phyloP scores from a whole-genome alignment of 2,329 filamentous ascomycete genomes.

The Trichophyton schoenleinii region DNA sequence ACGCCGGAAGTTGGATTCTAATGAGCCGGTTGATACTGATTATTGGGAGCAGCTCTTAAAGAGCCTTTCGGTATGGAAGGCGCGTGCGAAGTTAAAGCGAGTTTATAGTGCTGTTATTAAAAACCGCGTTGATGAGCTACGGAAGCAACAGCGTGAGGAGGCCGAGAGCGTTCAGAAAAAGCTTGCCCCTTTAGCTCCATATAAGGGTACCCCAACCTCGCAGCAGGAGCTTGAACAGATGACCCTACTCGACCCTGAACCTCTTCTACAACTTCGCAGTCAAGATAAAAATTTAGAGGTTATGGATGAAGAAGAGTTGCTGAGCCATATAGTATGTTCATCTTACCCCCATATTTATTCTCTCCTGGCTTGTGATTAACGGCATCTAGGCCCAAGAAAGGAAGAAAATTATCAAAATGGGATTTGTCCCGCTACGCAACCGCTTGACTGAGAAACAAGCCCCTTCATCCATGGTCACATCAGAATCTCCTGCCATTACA shows the following conservation, averaged over 20 bases:
- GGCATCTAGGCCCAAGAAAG: constrained; percentile 40
- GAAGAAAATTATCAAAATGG: constrained; percentile 49
- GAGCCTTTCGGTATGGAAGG: constrained; percentile 80
- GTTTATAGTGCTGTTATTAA: constrained; percentile 66
- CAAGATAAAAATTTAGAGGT: constrained; percentile 52
- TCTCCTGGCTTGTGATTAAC: background rate
- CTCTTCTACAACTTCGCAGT: constrained; percentile 49
- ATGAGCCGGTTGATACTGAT: constrained; percentile 88
- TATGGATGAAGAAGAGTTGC: constrained; percentile 46
- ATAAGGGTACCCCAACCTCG: background rate
- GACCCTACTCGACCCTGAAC: constrained; percentile 49
- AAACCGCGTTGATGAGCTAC: constrained; percentile 53
- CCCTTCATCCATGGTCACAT: constrained; percentile 22
- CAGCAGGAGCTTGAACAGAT: background rate
- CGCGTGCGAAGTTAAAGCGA: constrained; percentile 67
- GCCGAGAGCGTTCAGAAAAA: constrained; percentile 45
- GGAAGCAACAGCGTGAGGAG: constrained; percentile 55
- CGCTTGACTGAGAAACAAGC: constrained; percentile 24
- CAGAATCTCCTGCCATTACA: constrained; percentile 26
- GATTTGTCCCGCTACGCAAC: constrained; percentile 52
- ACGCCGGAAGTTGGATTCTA: constrained; percentile 67
- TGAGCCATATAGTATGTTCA: constrained; percentile 40
- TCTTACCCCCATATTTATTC: too few species aligned
- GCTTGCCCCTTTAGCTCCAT: constrained; percentile 38
- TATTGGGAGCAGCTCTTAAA: constrained; percentile 92